Base-by-base conservation (phyloP, 2,329 filamentous ascomycete genomes). In the Colletotrichum sp. region DNA sequence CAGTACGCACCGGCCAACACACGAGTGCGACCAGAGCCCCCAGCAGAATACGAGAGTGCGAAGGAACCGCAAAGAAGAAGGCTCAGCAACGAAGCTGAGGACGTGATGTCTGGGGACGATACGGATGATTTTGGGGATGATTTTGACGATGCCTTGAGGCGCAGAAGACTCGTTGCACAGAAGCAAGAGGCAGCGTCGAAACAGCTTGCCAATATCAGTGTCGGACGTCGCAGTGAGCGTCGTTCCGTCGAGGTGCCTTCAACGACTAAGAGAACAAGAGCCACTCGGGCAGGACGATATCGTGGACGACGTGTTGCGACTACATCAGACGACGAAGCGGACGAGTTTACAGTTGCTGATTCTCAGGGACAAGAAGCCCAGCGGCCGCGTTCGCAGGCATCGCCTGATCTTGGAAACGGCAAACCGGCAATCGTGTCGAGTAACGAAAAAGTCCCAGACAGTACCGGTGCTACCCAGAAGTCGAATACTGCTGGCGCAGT, bases 11-110 rank as follows among this genome's bases (percentile, higher is more conserved):
- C 72, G 2, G 16, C 16, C 6, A 66, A 24, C 18, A 21, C 21
- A 7, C 68, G 76, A 15, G 36, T 59, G 18, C 28, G 63, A 2
- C 79, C 77, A 1, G 81, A 81, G n/a, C 87, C 86, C 0, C 83
- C 86, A 59, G 81, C 81, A 6, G 82, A 85, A 24, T 90, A 89
- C 72, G 87, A 88, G 76, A 85, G 86, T 2, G 87, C 88, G 86
- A 82, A 83, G 59, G 83, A 86, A 65, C 89, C 88, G 0, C 88
- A 89, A 65, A 84, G 88, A 77, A 83, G 86, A 36, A 85, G 84
- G 63, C 76, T 76, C 1, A 80, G 80, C 4, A 82, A 80, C 5
- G 64, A 76, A 13, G 44, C 74, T 0, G 79, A 83, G n/a, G 78
- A 80, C 3, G 77, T 82, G 3, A 81, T 80, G 5, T 80, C 80